These are phyloP conservation scores for Trametes cubensis DNA, from an alignment of 768 basidiomycete genomes.

Conservation along the genomic window DNA sequence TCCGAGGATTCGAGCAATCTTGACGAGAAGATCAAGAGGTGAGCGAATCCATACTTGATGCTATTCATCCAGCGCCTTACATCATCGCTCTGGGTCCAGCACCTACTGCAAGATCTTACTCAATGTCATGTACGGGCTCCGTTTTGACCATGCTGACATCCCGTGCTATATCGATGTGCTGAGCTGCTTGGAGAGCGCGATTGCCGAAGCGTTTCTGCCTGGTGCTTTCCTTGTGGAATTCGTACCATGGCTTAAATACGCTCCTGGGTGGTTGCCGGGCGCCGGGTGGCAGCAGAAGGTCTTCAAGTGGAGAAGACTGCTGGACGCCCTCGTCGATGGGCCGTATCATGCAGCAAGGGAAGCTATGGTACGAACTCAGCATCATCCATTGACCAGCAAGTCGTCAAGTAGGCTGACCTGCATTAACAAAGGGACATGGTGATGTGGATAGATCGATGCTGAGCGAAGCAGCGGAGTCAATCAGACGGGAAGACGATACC, in stretches of 20 bases:
- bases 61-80: too few relatives aligned
- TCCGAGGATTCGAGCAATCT: neutral
- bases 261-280: slow-evolving; percentile 69
- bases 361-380: slow-evolving; percentile 60
- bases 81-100: too few relatives aligned
- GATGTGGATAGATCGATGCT: neutral
- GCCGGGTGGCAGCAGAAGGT: slow-evolving; percentile 63
- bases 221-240: too few relatives aligned
- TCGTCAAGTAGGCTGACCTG: too few relatives aligned
- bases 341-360: slow-evolving; percentile 59
- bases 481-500: too few relatives aligned
- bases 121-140: too few relatives aligned
- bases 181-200: too few relatives aligned
- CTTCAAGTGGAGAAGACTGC: slow-evolving; percentile 55
- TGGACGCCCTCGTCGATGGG: slow-evolving; percentile 61
- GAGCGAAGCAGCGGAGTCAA: neutral
- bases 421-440: slow-evolving; percentile 43
- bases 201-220: too few relatives aligned
- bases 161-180: too few relatives aligned
- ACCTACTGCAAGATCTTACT: too few relatives aligned
- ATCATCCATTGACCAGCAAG: too few relatives aligned
- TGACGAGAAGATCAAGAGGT: neutral
- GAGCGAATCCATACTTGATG: neutral
- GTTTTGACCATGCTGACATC: too few relatives aligned
- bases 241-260: slow-evolving; percentile 23